Percentiles rank a stretch among this genome's conserved stretches.
phyloP scores from a whole-genome alignment of 768 basidiomycete genomes.

The Lentinula raphanica region DNA sequence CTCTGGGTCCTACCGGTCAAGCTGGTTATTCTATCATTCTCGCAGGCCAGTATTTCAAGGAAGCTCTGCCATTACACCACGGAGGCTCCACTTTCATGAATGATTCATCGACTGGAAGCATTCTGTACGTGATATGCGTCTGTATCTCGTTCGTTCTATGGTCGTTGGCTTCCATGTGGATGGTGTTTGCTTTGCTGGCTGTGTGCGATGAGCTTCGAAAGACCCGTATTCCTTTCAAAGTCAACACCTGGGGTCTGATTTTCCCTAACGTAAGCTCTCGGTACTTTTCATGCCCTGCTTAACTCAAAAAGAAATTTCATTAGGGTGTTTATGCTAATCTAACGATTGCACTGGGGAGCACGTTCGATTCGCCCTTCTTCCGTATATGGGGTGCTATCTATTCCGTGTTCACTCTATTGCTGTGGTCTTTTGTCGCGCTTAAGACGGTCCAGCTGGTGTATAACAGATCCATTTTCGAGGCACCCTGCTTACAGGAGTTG shows the following conservation, averaged over 20 bases:
- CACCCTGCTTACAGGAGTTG: conserved; percentile 33
- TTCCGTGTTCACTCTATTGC: conserved; percentile 39
- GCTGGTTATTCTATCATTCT: conserved; percentile 53
- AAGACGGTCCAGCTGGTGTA: conserved; percentile 33
- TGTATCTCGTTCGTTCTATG: conserved; percentile 50
- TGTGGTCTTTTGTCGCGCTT: conserved; percentile 47
- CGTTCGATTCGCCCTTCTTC: conserved; percentile 51
- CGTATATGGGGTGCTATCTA: conserved; percentile 55
- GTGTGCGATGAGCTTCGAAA: conserved; percentile 37
- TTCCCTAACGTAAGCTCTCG: conserved; percentile 57
- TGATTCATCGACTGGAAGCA: conserved; percentile 27
- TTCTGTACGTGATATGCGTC: conserved; percentile 42
- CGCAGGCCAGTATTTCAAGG: conserved; percentile 45
- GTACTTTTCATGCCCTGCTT: neutral
- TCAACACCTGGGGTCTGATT: conserved; percentile 64
- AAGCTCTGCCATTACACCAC: conserved; percentile 25
- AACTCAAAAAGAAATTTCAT: neutral
- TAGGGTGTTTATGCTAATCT: conserved; percentile 66
- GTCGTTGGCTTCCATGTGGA: conserved; percentile 61
- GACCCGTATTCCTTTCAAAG: conserved; percentile 42
- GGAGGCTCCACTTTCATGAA: conserved; percentile 31
- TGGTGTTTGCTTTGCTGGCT: conserved; percentile 49
- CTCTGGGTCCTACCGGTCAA: conserved; percentile 70
- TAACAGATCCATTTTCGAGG: conserved; percentile 36
- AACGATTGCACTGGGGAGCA: conserved; percentile 45